Conservation (phyloP, 2,329 filamentous ascomycete species). For the Ophidiomyces ophidiicola region DNA sequence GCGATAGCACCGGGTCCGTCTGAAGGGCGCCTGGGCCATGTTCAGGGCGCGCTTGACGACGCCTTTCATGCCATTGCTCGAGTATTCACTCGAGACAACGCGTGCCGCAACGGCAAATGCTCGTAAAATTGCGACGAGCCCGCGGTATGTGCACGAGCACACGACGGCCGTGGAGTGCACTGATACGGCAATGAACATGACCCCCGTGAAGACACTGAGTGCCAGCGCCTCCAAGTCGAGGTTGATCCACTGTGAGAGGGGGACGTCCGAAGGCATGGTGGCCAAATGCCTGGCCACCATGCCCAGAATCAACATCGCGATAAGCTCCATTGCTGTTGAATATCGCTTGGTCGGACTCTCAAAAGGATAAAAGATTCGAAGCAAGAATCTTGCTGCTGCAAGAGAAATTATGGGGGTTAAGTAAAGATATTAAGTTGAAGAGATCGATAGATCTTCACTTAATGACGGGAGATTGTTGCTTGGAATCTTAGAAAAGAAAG, state of each 20-base stretch:
- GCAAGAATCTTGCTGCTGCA: too few species aligned
- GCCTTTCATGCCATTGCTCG: constrained; percentile 6
- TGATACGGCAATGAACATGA: constrained; percentile 5
- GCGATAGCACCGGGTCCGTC: background rate
- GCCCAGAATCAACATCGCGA: constrained; percentile 4
- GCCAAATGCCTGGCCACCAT: background rate
- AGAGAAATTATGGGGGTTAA: too few species aligned
- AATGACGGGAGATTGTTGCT: background rate
- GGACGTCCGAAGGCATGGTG: constrained; percentile 2
- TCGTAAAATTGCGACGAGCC: background rate
- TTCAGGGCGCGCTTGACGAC: constrained; percentile 2
- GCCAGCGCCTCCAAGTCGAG: constrained; percentile 9
- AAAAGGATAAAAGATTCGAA: background rate
- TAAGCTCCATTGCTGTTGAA: background rate
- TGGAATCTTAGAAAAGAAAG: background rate
- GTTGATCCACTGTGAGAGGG: constrained; percentile 1
- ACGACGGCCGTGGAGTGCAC: background rate
- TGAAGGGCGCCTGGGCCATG: background rate
- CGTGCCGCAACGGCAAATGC: background rate
- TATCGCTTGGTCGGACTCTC: background rate
- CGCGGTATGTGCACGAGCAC: background rate
- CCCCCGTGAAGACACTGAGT: constrained; percentile 9
- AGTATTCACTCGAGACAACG: constrained; percentile 2
- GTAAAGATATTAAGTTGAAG: background rate
- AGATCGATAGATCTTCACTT: background rate